These are phyloP conservation scores for Narthecium ossifragum DNA, from an alignment of 106 monocot species.

Conservation along the genomic window DNA sequence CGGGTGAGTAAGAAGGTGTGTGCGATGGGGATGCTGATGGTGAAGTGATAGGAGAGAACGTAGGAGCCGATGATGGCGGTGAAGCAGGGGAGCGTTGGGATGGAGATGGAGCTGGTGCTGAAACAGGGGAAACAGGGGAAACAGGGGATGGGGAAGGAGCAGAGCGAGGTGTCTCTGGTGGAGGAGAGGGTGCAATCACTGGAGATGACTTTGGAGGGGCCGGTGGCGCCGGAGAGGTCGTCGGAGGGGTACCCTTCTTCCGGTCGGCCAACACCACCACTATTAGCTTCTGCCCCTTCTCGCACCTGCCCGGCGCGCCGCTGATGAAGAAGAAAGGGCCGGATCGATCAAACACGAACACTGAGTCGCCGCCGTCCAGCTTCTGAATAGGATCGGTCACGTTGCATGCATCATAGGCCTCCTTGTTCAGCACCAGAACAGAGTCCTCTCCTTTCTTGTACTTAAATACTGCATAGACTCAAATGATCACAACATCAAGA, in stretches of 20 bases:
- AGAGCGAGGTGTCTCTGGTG: not conserved
- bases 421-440: conserved; percentile 42
- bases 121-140: no score
- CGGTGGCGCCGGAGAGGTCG: no score
- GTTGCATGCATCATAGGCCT: conserved; percentile 57
- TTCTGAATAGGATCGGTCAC: conserved; percentile 29
- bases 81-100: no score
- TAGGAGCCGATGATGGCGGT: not conserved
- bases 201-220: no score
- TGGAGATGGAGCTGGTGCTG: no score
- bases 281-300: conserved; percentile 50
- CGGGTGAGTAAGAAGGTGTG: not conserved
- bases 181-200: no score
- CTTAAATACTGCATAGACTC: conserved; percentile 50
- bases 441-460: conserved; percentile 56
- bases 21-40: not conserved
- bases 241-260: no score
- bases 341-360: conserved; percentile 33
- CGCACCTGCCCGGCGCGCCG: conserved; percentile 27
- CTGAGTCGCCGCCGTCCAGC: conserved; percentile 33
- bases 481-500: not conserved
- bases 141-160: no score
- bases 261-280: conserved; percentile 54
- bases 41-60: not conserved
- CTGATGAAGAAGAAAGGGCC: conserved; percentile 81